Evolutionary conservation across 305 asterid genomes (phyloP).

Genomic region (Andrographis paniculata): DNA sequence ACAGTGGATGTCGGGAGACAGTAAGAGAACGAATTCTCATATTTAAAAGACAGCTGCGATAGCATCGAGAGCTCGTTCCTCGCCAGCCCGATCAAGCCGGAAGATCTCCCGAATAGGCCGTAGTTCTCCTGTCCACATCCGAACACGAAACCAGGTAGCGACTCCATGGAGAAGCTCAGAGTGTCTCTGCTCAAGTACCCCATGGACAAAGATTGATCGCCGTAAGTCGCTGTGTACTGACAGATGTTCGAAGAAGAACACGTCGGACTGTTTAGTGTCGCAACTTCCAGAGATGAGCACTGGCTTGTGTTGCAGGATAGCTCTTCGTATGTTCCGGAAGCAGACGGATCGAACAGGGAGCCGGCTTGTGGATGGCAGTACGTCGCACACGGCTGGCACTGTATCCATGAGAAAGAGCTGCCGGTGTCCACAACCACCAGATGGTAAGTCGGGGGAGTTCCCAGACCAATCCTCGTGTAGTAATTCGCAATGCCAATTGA

Average conservation of each 20-base stretch:
- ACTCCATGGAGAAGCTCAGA: conserved; percentile 4
- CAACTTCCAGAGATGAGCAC: conserved; percentile 5
- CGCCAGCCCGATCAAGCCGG: conserved; percentile 16
- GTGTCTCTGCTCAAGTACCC: conserved; percentile 15
- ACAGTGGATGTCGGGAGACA: conserved; percentile 15
- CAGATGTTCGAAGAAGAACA: conserved; percentile 13
- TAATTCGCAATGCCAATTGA: conserved; percentile 1
- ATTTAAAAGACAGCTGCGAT: conserved; percentile 12
- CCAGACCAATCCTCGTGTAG: conserved; percentile 1
- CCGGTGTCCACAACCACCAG: conserved; percentile 1
- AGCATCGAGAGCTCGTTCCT: conserved; percentile 11
- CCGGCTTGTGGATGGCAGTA: neutral
- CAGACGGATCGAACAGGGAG: neutral
- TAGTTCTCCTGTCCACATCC: conserved; percentile 21
- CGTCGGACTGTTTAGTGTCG: conserved; percentile 6
- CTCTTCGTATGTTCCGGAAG: neutral
- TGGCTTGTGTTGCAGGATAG: neutral
- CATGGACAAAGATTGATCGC: conserved; percentile 9
- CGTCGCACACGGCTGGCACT: neutral
- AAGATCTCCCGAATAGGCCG: conserved; percentile 11
- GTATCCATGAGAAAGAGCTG: neutral
- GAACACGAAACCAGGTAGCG: conserved; percentile 8
- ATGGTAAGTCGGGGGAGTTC: conserved; percentile 7
- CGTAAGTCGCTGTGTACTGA: neutral
- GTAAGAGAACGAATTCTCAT: conserved; percentile 16